A percentile compares a stretch with the other conserved stretches of the same genome.
Evolutionary conservation across 371 early-diverging fungal genomes (phyloP).

Genomic region (Mucor lusitanicus): DNA sequence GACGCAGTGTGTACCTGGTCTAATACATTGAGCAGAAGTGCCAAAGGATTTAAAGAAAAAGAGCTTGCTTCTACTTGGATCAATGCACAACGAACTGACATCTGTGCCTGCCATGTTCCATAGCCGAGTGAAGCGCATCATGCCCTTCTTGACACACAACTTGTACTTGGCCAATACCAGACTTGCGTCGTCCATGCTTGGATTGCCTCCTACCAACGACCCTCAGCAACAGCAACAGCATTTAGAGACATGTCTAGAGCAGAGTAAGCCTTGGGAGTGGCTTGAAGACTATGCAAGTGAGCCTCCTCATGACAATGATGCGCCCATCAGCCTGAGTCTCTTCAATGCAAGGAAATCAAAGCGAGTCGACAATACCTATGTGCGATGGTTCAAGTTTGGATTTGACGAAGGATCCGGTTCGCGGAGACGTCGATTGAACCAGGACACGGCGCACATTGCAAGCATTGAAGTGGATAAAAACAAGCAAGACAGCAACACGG

Average conservation of each 20-base stretch:
- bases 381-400: conserved; percentile 48
- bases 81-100: conserved; percentile 41
- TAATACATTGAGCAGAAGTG: conserved; percentile 25
- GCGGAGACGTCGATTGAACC: background rate
- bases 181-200: conserved; percentile 31
- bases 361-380: conserved; percentile 39
- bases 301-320: conserved; percentile 49
- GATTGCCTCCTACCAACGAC: conserved; percentile 23
- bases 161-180: conserved; percentile 53
- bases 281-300: conserved; percentile 60
- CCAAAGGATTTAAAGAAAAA: conserved; percentile 39
- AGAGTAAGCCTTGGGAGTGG: conserved; percentile 68
- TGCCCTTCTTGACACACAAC: conserved; percentile 63
- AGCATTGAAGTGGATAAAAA: conserved; percentile 9
- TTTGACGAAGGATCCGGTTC: conserved; percentile 21
- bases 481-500: background rate
- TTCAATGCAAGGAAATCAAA: conserved; percentile 44
- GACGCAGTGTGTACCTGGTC: too few species aligned
- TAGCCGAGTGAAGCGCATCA: conserved; percentile 57
- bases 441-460: background rate
- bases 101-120: conserved; percentile 58
- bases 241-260: conserved; percentile 40
- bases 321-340: conserved; percentile 39
- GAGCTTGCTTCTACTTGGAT: conserved; percentile 33
- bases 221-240: conserved; percentile 47